phyloP scores from a whole-genome alignment of 2,329 filamentous ascomycete genomes.

The Sporothrix euskadiensis region DNA sequence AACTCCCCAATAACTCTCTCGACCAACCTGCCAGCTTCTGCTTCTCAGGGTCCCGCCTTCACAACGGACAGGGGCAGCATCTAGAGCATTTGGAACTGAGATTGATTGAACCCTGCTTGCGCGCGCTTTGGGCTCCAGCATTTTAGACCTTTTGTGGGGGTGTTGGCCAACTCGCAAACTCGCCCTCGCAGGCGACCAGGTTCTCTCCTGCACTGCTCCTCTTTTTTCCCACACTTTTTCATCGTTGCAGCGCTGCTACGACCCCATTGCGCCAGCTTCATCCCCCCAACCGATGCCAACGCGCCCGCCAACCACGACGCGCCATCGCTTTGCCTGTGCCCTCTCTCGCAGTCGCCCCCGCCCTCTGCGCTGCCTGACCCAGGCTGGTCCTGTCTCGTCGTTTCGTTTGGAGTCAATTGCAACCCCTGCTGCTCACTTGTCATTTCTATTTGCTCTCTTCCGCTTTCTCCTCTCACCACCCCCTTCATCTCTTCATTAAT shows the following conservation, averaged over 20 bases:
- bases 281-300: slow-evolving; percentile 23
- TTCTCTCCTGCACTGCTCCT: slow-evolving; percentile 13
- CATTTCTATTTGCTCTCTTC: slow-evolving; percentile 3
- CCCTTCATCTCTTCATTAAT: slow-evolving; percentile 11
- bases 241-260: slow-evolving; percentile 25
- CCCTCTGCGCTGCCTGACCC: slow-evolving; percentile 7
- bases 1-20: neutral
- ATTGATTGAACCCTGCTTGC: slow-evolving; percentile 21
- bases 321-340: slow-evolving; percentile 23
- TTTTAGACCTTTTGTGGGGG: slow-evolving; percentile 24
- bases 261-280: neutral
- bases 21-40: slow-evolving; percentile 1
- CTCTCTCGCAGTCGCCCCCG: neutral
- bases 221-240: neutral
- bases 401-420: slow-evolving; percentile 9
- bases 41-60: neutral
- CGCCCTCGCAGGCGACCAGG: neutral
- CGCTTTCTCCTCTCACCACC: slow-evolving; percentile 7
- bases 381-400: slow-evolving; percentile 8
- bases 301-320: slow-evolving; percentile 31
- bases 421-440: neutral
- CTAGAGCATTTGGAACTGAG: neutral
- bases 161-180: slow-evolving; percentile 6
- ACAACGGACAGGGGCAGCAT: slow-evolving; percentile 7
- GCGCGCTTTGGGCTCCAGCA: slow-evolving; percentile 26